phyloP scores from a whole-genome alignment of 768 basidiomycete genomes.

The Boletus rubroflammeus region DNA sequence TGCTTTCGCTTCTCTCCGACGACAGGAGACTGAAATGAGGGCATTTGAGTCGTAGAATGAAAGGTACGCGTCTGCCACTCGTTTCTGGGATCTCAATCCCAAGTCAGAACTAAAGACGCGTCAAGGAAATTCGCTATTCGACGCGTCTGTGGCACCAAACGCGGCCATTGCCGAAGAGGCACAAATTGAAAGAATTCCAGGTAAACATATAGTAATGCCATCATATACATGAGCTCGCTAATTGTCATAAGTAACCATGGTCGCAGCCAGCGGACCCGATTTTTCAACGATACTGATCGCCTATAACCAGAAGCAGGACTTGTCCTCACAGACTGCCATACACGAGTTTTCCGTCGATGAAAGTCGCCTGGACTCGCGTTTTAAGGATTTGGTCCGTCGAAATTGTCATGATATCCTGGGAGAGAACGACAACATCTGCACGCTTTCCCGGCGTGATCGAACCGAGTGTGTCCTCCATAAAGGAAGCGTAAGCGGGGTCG shows the following conservation, averaged over 20 bases:
- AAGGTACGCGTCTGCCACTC: background rate
- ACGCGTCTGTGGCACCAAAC: constrained; percentile 24
- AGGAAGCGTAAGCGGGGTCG: constrained; percentile 84
- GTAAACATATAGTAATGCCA: background rate
- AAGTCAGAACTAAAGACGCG: constrained; percentile 2
- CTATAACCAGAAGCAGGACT: background rate
- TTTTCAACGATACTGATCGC: background rate
- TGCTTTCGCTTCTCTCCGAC: constrained; percentile 32
- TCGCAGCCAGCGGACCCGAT: background rate
- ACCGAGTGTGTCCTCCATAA: constrained; percentile 70
- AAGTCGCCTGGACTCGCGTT: constrained; percentile 69
- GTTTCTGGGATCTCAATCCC: background rate
- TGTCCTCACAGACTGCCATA: constrained; percentile 38
- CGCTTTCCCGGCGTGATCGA: constrained; percentile 73
- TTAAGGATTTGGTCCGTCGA: constrained; percentile 54
- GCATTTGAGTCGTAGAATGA: constrained; percentile 14
- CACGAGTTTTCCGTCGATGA: constrained; percentile 65
- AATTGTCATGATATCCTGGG: constrained; percentile 76
- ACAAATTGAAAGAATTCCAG: background rate
- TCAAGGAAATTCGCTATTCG: background rate
- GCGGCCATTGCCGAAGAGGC: constrained; percentile 11
- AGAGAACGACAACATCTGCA: constrained; percentile 84
- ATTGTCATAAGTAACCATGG: background rate
- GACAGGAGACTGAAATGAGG: constrained; percentile 14
- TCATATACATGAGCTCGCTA: background rate